Evolutionary conservation across 345 rosid genomes (phyloP), one percentile per base, ranked within the genome.

Genomic region (Pistacia atlantica): DNA sequence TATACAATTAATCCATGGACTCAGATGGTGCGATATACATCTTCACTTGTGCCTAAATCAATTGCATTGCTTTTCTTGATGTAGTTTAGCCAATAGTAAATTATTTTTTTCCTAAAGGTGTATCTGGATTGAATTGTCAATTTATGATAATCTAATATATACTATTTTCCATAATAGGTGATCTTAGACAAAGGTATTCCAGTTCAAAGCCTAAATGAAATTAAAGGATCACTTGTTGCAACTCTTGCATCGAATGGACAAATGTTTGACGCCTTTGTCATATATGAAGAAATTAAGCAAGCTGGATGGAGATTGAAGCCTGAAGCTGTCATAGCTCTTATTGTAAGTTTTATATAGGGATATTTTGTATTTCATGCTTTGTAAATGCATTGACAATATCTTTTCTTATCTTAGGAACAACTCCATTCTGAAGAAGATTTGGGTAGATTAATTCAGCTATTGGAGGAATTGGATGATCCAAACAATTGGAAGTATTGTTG

Each of bases 201-300:
- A 0, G 65, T 65, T 69, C 80, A 69, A 69, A 66, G 66, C 85
- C 76, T 79, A 69, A 82, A 81, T 69, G 95, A 91, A 82, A 83
- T 95, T 65, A 93, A 86, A 83, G 84, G 95, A 70, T 82, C 10
- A 22, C 93, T 95, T 64, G 80, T 91, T 45, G 76, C 87, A 13
- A 89, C 96, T 77, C 89, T 96, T 78, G 98, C 95, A 63, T 86
- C 86, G 55, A 78, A 80, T 79, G 95, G 91, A 73, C 84, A 82
- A 79, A 68, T 87, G 70, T 72, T 81, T 56, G 99, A 93, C 81
- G 99, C 99, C 57, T 79, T 93, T 31, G 52, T 42, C 52, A 46
- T 88, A 37, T 93, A 90, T 78, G 79, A 90, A 77, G 92, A 92
- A 82, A 89, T 89, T 77, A 92, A 89, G 89, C 73, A 80, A 77